phyloP scores from a whole-genome alignment of 108 stramenopile genomes.

The Skeletonema tropicum region DNA sequence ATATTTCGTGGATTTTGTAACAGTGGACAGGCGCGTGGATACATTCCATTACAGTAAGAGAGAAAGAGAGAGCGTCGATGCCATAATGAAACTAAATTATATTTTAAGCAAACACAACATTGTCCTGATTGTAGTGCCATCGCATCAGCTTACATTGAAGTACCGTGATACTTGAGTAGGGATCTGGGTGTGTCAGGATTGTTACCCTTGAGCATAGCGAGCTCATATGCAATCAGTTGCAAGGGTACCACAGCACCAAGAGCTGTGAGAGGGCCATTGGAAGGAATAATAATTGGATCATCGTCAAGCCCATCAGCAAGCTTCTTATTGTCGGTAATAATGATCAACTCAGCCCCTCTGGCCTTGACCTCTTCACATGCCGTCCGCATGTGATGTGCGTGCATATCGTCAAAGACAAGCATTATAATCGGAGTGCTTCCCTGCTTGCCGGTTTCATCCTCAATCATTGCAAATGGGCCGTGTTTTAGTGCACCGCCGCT shows the following conservation, averaged over 20 bases:
- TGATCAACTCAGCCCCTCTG: constrained; percentile 79
- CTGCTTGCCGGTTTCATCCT: constrained; percentile 61
- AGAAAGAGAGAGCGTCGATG: neutral
- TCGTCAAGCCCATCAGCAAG: constrained; percentile 77
- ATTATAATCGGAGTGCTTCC: constrained; percentile 87
- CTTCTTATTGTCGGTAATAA: constrained; percentile 63
- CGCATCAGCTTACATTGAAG: constrained; percentile 51
- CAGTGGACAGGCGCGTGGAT: constrained; percentile 28
- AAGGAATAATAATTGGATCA: constrained; percentile 78
- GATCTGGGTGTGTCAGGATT: constrained; percentile 87
- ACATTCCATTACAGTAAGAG: constrained; percentile 31
- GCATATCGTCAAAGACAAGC: constrained; percentile 81
- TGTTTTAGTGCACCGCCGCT: constrained; percentile 92
- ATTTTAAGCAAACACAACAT: neutral
- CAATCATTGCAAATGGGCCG: constrained; percentile 87
- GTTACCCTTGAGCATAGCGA: constrained; percentile 79
- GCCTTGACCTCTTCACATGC: constrained; percentile 83
- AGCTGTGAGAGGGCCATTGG: constrained; percentile 77
- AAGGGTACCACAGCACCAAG: constrained; percentile 77
- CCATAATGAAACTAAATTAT: neutral
- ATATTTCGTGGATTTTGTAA: constrained; percentile 55
- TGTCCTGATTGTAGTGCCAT: neutral
- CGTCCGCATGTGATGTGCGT: constrained; percentile 76
- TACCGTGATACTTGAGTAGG: constrained; percentile 82
- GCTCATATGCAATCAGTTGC: constrained; percentile 88